These are phyloP conservation scores for Hyaloscypha finlandica DNA, from an alignment of 495 filamentous ascomycete species.

Conservation along the genomic window DNA sequence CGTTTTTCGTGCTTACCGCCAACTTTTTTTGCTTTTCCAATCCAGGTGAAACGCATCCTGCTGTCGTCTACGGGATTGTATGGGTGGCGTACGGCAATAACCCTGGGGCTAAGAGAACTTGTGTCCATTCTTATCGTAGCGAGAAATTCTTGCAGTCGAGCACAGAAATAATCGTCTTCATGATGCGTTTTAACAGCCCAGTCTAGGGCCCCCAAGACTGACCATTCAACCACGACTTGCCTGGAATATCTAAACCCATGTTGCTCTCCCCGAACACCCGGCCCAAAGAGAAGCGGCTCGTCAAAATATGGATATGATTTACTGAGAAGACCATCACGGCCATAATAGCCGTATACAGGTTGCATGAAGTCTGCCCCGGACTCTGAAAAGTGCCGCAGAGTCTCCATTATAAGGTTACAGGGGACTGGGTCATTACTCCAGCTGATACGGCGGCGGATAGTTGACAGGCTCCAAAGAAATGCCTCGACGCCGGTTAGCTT, in stretches of 20 bases:
- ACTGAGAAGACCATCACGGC: not conserved
- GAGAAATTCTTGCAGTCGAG: constrained; percentile 2
- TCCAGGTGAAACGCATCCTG: too few species aligned
- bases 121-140: not conserved
- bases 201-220: too few species aligned
- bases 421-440: not conserved
- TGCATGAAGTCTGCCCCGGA: constrained; percentile 6
- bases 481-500: not conserved
- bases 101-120: not conserved
- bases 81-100: not conserved
- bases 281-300: too few species aligned
- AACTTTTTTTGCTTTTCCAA: too few species aligned
- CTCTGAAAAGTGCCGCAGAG: not conserved
- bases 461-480: not conserved
- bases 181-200: not conserved
- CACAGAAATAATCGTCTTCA: constrained; percentile 4
- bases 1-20: too few species aligned
- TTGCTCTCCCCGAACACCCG: too few species aligned
- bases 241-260: too few species aligned
- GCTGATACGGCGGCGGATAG: not conserved
- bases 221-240: too few species aligned
- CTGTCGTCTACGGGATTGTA: too few species aligned
- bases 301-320: too few species aligned
- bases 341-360: constrained; percentile 1
- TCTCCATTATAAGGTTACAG: constrained; percentile 1